Base-by-base conservation (phyloP, 2,329 filamentous ascomycete genomes). In the Xylaria arbuscula region DNA sequence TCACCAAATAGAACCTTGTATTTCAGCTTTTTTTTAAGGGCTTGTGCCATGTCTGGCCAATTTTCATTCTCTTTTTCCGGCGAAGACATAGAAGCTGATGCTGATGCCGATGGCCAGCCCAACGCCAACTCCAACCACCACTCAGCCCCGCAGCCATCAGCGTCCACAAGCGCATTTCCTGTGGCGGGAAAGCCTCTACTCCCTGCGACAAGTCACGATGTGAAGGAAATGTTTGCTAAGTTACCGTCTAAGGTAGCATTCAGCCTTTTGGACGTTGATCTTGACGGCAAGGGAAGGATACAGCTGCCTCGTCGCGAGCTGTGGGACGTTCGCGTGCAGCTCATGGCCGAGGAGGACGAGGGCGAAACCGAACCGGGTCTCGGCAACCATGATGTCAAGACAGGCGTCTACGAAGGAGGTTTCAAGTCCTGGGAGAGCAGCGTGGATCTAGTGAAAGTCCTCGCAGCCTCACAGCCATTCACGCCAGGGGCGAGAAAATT, bases 341-440 rank as follows among this genome's bases (percentile, higher is more conserved):
- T 96, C 67, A 94, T 95, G 90, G 91, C 92, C 28, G 89, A 90
- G 77, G 88, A 89, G 47, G 88, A 87, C 56, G 77, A 78, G 45
- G 76, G 78, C 34, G 79, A 80, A 50, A 68, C 75, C 67, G 76
- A 80, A 28, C 77, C 86, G 32, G 85, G 86, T 1, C 82, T 93
- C 42, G 90, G 88, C 47, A 85, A 86, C 70, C 89, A 92, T 71
- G 93, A 96, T 79, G 90, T 96, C 72, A 91, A 89, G 78, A 92
- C 92, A 64, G 92, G 92, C 60, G 88, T 95, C 68, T 96, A 96
- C 80, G 93, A 96, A 81, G 93, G 93, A 65, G 93, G 93, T 28
- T 94, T 95, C 83, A 96, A 96, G 83, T 94, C 91, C 75, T 96
- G 93, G 93, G 93, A 96, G 81, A 94, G 92, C 80, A 93, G 91